These are phyloP conservation scores for Rhododendron vialii DNA, from an alignment of 148 eudicot genomes.

Conservation along the genomic window DNA sequence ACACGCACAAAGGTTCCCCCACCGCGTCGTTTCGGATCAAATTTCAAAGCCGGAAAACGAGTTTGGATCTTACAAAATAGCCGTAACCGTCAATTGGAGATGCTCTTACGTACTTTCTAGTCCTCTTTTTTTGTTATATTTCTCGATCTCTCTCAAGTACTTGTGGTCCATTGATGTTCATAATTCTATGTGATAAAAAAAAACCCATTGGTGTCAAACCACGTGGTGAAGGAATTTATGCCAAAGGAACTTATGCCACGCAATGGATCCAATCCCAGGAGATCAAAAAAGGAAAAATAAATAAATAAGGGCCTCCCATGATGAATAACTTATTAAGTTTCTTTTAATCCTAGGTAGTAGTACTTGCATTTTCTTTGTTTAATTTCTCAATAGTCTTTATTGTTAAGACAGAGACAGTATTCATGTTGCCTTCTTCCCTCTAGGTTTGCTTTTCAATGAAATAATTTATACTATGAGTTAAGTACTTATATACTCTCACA, in stretches of 20 bases:
- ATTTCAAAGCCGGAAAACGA: not conserved
- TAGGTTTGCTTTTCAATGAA: not conserved
- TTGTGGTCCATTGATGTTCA: not conserved
- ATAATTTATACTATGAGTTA: not conserved
- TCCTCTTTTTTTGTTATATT: no score
- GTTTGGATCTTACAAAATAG: not conserved
- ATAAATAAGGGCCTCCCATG: not conserved
- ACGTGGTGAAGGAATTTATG: not conserved
- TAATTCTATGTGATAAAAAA: not conserved
- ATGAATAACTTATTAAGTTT: not conserved
- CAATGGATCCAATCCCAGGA: not conserved
- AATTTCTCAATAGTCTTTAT: not conserved
- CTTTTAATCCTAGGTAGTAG: not conserved
- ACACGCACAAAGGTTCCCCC: no score
- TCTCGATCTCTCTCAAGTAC: not conserved
- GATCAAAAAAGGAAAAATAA: not conserved
- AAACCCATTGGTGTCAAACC: not conserved
- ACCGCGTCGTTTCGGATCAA: not conserved
- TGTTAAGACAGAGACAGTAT: not conserved
- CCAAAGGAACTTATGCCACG: not conserved
- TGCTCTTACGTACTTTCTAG: not conserved
- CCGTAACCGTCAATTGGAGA: not conserved
- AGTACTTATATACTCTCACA: not conserved
- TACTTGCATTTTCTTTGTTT: not conserved
- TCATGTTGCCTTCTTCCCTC: not conserved